Percentiles rank a stretch among this genome's conserved stretches.
phyloP scores from a whole-genome alignment of 352 stramenopile species.

The Phytophthora pisi region DNA sequence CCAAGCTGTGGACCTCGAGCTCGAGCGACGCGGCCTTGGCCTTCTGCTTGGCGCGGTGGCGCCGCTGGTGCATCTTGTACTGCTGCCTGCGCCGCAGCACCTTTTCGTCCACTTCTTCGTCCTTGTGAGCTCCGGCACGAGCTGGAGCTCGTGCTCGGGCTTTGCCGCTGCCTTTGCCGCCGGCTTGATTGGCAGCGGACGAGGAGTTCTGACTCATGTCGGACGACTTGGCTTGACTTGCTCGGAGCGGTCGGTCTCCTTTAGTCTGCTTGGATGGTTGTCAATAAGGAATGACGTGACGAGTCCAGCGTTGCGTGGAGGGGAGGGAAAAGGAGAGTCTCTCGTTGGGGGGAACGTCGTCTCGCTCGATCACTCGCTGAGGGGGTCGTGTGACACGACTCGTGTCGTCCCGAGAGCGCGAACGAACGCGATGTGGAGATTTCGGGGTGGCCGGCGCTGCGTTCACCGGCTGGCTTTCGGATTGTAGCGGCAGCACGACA shows the following conservation, averaged over 20 bases:
- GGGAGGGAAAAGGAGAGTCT: background rate
- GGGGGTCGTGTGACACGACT: background rate
- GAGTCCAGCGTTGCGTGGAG: slow-evolving; percentile 6
- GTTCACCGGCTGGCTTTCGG: slow-evolving; percentile 2
- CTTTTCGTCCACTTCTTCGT: slow-evolving; percentile 43
- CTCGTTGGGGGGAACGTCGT: background rate
- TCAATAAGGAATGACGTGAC: background rate
- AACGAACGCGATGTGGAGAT: slow-evolving; percentile 21
- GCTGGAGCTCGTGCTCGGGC: background rate
- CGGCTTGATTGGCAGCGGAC: slow-evolving; percentile 5
- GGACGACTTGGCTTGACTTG: background rate
- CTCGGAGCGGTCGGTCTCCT: slow-evolving; percentile 1
- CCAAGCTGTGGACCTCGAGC: slow-evolving; percentile 44
- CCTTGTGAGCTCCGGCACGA: background rate
- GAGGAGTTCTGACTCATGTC: slow-evolving; percentile 29
- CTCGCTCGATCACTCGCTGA: background rate
- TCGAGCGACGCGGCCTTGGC: slow-evolving; percentile 45
- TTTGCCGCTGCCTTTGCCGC: slow-evolving; percentile 5
- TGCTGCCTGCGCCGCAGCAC: slow-evolving; percentile 47
- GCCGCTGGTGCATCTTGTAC: slow-evolving; percentile 69
- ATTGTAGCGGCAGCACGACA: slow-evolving; percentile 13
- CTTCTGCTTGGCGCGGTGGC: slow-evolving; percentile 67
- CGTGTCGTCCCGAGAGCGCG: background rate
- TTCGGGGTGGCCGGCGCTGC: slow-evolving; percentile 19
- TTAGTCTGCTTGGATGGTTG: background rate